Base-by-base conservation (phyloP, 345 rosid genomes). In the Arabis alpina region DNA sequence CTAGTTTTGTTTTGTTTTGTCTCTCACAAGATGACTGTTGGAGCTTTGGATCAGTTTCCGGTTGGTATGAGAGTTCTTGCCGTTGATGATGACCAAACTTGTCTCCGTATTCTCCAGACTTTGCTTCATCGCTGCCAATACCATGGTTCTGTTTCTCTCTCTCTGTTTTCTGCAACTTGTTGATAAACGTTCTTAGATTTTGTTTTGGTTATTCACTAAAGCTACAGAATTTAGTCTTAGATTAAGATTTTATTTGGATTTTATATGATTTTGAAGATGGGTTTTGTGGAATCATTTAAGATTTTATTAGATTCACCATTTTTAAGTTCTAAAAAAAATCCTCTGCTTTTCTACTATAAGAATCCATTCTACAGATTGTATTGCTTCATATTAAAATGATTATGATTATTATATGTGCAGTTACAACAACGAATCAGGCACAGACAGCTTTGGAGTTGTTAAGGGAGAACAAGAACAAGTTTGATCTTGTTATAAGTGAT, bases 61-160 rank as follows among this genome's bases (percentile, higher is more conserved):
- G 37, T 79, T 15, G 96, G 93, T 37, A 80, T 90, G 87, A 80
- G 96, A 66, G 92, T 90, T 71, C 80, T 90, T 77, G 96, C 91
- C 10, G 92, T 88, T 45, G 96, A 90, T 51, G 93, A 90, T 41
- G 91, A 88, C 76, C 88, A 84, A 2, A 85, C 90, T 55, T 88
- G 91, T 66, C 91, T 90, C 39, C 65, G 75, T 8, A 52, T 88
- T 68, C 77, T 90, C 11, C 78, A 83, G 75, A 68, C 83, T 52
- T 58, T 90, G 64, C 97, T 90, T 73, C 87, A 80, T 50, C 78
- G 69, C 28, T 90, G 90, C 80, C 86, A 88, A 63, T 88, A 88
- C 48, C 77, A 82, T 36, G 93, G 87, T 90, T 49, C 55, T 19
- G 23, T 19, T 19, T 19, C 25, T 6, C 45, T n/a, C 15, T 44